Evolutionary conservation across 805 yeast genomes (phyloP).

Genomic region (Cyberlindnera mycetangii): DNA sequence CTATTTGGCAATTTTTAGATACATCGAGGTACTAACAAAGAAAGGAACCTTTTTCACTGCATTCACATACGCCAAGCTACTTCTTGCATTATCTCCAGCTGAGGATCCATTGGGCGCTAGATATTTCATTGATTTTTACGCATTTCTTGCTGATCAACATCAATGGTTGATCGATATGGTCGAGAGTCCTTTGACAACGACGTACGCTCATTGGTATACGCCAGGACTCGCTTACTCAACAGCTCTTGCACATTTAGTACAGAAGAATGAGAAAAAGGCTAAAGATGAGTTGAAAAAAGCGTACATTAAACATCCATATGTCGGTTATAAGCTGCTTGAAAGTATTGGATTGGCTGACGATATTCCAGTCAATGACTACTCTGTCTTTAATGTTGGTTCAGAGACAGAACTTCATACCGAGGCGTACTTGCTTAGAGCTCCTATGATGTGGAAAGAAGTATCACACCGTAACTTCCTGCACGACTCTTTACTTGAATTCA

Average conservation of each 20-base stretch:
- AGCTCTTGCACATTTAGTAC: conserved; percentile 56
- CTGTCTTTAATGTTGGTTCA: conserved; percentile 27
- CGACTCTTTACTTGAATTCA: conserved; percentile 35
- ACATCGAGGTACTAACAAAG: conserved; percentile 66
- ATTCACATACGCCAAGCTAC: conserved; percentile 65
- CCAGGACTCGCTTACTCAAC: conserved; percentile 68
- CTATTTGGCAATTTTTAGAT: conserved; percentile 69
- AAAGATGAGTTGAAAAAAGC: conserved; percentile 46
- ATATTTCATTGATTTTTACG: conserved; percentile 77
- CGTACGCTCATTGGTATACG: conserved; percentile 66
- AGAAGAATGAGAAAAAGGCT: conserved; percentile 45
- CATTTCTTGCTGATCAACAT: conserved; percentile 62
- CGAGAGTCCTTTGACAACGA: conserved; percentile 51
- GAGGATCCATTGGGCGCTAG: conserved; percentile 86
- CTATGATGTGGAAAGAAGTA: conserved; percentile 50
- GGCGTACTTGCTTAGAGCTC: conserved; percentile 57
- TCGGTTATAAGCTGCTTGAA: conserved; percentile 49
- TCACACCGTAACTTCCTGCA: conserved; percentile 46
- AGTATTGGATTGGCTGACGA: conserved; percentile 37
- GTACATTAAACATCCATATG: conserved; percentile 52
- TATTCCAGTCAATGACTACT: conserved; percentile 29
- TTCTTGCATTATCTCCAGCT: conserved; percentile 67
- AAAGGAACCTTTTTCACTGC: conserved; percentile 79
- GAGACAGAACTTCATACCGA: conserved; percentile 43
- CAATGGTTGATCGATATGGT: conserved; percentile 57